Evolutionary conservation across 495 filamentous ascomycete species (phyloP).

Genomic region (Umbilicaria muhlenbergii): DNA sequence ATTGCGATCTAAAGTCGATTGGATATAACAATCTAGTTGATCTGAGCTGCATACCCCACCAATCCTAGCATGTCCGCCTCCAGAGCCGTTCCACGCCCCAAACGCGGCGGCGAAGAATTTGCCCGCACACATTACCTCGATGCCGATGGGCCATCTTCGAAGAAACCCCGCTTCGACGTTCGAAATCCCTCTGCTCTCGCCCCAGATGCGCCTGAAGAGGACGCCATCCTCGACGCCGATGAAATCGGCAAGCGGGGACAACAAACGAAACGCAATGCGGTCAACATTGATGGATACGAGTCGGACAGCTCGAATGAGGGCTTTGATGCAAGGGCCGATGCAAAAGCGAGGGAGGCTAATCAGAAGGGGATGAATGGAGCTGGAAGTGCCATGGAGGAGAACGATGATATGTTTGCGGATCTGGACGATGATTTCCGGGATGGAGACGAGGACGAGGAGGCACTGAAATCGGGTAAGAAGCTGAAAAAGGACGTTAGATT

Average conservation of each 20-base stretch:
- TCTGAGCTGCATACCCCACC: not conserved
- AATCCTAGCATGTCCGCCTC: slow-evolving; percentile 40
- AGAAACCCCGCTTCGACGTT: slow-evolving; percentile 87
- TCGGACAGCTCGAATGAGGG: slow-evolving; percentile 88
- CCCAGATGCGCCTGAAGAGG: slow-evolving; percentile 61
- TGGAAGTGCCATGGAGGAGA: slow-evolving; percentile 43
- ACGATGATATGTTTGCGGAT: slow-evolving; percentile 85
- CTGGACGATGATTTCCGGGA: slow-evolving; percentile 44
- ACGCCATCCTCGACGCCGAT: slow-evolving; percentile 72
- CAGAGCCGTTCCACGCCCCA: slow-evolving; percentile 55
- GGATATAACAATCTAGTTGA: not conserved
- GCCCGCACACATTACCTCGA: slow-evolving; percentile 52
- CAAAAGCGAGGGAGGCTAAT: slow-evolving; percentile 35
- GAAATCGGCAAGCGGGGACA: slow-evolving; percentile 73
- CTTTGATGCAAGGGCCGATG: slow-evolving; percentile 54
- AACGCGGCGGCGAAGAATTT: slow-evolving; percentile 67
- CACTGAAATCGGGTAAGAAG: slow-evolving; percentile 40
- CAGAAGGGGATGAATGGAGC: slow-evolving; percentile 26
- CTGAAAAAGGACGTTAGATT: slow-evolving; percentile 64
- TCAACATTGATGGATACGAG: slow-evolving; percentile 94
- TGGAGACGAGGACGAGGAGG: slow-evolving; percentile 32
- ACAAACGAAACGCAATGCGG: slow-evolving; percentile 72
- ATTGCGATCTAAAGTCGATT: not conserved
- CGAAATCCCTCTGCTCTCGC: slow-evolving; percentile 87
- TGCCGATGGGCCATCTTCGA: slow-evolving; percentile 36